phyloP scores from a whole-genome alignment of 1,284 basidiomycete species.

The Cystobasidium pallidum region DNA sequence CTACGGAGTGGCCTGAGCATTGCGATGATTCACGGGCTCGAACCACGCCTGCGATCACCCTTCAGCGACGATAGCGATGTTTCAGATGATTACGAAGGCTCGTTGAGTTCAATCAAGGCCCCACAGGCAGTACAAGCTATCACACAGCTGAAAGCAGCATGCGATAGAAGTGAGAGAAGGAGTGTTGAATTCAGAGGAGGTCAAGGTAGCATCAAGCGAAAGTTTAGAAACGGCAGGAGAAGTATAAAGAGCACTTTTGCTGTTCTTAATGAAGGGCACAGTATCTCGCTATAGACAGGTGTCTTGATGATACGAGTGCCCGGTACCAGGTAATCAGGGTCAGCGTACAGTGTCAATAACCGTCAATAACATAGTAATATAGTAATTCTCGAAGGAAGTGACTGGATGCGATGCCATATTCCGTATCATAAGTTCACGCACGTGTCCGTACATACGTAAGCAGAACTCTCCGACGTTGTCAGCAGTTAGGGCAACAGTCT shows the following conservation, averaged over 20 bases:
- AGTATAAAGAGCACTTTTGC: slow-evolving; percentile 25
- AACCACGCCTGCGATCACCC: not conserved
- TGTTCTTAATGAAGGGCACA: slow-evolving; percentile 8
- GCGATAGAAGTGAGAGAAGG: slow-evolving; percentile 28
- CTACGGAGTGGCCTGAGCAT: not conserved
- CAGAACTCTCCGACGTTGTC: not conserved
- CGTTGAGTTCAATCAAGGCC: not conserved
- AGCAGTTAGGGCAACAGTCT: not conserved
- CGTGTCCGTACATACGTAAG: not conserved
- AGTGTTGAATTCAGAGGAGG: slow-evolving; percentile 29
- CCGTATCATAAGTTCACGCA: slow-evolving; percentile 2
- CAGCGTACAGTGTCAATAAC: not conserved
- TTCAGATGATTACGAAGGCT: not conserved
- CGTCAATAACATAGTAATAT: not conserved
- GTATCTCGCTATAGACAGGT: slow-evolving; percentile 5
- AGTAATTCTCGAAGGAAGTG: not conserved
- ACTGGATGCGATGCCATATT: not conserved
- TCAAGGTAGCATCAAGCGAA: slow-evolving; percentile 17
- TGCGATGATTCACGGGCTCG: slow-evolving; percentile 20
- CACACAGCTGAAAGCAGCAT: slow-evolving; percentile 19
- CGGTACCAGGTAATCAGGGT: too few species aligned
- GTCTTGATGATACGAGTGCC: too few species aligned
- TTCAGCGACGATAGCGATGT: slow-evolving; percentile 4
- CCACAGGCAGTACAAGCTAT: slow-evolving; percentile 18
- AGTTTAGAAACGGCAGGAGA: not conserved